Evolutionary conservation across 192 early-diverging fungal genomes (phyloP).

Genomic region (Podila verticillata): DNA sequence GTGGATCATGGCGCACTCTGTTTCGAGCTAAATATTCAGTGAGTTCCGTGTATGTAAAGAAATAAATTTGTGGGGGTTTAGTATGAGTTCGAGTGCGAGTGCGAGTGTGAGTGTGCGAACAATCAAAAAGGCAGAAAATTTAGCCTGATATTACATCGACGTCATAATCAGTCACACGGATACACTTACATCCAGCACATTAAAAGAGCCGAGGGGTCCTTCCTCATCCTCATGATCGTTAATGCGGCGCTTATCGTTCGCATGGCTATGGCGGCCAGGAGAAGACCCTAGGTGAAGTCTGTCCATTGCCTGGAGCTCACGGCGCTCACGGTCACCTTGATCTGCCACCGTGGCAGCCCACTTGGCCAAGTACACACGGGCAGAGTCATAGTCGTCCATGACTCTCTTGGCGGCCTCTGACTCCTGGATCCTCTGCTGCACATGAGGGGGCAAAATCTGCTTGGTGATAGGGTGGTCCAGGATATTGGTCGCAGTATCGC

Average conservation of each 20-base stretch:
- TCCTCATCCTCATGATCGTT: slow-evolving; percentile 38
- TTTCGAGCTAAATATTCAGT: slow-evolving; percentile 42
- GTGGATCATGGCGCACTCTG: slow-evolving; percentile 54
- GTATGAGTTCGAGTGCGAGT: too few species aligned
- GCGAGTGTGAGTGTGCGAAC: background rate
- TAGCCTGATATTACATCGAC: background rate
- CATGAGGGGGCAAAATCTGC: slow-evolving; percentile 61
- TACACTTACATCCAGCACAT: slow-evolving; percentile 44
- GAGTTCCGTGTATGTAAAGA: background rate
- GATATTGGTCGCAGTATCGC: slow-evolving; percentile 68
- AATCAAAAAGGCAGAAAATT: background rate
- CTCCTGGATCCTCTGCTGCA: slow-evolving; percentile 63
- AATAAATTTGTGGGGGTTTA: too few species aligned
- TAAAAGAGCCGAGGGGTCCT: slow-evolving; percentile 33
- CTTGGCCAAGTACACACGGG: slow-evolving; percentile 79
- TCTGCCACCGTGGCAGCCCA: slow-evolving; percentile 74
- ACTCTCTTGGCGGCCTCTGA: slow-evolving; percentile 65
- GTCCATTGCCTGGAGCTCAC: slow-evolving; percentile 26
- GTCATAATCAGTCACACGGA: background rate
- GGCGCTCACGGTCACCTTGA: slow-evolving; percentile 41
- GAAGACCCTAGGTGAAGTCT: slow-evolving; percentile 7
- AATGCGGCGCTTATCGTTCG: slow-evolving; percentile 19
- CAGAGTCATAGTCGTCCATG: slow-evolving; percentile 83
- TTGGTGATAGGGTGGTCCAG: slow-evolving; percentile 64
- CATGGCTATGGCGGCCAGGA: slow-evolving; percentile 4